phyloP scores from a whole-genome alignment of 495 filamentous ascomycete genomes.

The Penicillium bovifimosum region DNA sequence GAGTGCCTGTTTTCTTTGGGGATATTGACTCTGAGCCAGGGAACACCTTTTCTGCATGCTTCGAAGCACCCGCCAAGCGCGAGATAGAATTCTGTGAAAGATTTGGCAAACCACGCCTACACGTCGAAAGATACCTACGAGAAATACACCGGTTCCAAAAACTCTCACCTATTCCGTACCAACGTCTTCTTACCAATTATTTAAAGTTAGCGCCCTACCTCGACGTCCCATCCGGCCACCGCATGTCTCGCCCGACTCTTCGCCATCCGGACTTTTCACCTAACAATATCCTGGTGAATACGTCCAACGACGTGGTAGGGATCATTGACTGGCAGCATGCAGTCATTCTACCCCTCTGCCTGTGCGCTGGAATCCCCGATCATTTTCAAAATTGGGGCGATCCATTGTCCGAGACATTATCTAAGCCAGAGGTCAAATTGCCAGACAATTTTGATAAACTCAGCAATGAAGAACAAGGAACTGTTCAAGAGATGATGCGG shows the following conservation, averaged over 20 bases:
- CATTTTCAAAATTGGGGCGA: conserved; percentile 32
- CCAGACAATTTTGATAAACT: conserved; percentile 19
- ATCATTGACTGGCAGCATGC: conserved; percentile 34
- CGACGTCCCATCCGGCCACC: conserved; percentile 14
- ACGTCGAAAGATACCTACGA: conserved; percentile 23
- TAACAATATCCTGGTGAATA: conserved; percentile 27
- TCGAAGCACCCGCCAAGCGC: conserved; percentile 25
- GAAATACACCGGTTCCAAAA: conserved; percentile 17
- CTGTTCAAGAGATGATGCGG: conserved; percentile 20
- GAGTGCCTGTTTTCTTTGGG: background rate
- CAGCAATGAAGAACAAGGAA: conserved; percentile 11
- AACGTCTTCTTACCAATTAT: conserved; percentile 17
- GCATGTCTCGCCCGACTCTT: conserved; percentile 19
- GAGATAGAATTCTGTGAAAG: conserved; percentile 19
- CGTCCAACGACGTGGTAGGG: conserved; percentile 24
- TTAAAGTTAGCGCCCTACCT: conserved; percentile 19
- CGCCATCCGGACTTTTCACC: conserved; percentile 23
- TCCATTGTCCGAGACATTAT: conserved; percentile 20
- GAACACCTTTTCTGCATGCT: conserved; percentile 15
- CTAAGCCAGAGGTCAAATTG: conserved; percentile 21
- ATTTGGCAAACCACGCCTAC: conserved; percentile 22
- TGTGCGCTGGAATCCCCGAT: conserved; percentile 25
- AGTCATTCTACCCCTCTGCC: conserved; percentile 23
- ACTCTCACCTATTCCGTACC: conserved; percentile 9
- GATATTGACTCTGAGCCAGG: conserved; percentile 11